Evolutionary conservation across 768 basidiomycete genomes (phyloP).

Genomic region (Hortiboletus campestris): DNA sequence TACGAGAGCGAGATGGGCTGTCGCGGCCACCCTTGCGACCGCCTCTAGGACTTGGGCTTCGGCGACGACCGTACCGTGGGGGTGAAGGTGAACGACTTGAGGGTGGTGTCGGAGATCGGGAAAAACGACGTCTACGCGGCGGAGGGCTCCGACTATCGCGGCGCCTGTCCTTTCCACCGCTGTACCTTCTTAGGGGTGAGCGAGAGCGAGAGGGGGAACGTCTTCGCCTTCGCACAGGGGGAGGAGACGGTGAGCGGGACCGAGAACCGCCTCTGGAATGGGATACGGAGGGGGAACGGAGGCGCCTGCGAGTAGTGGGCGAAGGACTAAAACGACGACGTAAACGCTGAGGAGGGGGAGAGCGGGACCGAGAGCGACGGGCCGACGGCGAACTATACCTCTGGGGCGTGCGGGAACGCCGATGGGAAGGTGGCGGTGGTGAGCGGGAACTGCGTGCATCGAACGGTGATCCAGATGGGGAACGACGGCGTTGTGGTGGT

Average conservation of each 20-base stretch:
- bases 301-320: constrained; percentile 25
- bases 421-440: constrained; percentile 31
- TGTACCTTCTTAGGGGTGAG: constrained; percentile 28
- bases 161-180: constrained; percentile 18
- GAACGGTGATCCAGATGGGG: constrained; percentile 36
- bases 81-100: constrained; percentile 41
- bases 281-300: constrained; percentile 32
- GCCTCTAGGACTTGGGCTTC: constrained; percentile 41
- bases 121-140: constrained; percentile 39
- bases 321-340: constrained; percentile 30
- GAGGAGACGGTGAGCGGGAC: constrained; percentile 44
- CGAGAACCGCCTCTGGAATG: constrained; percentile 38
- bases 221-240: constrained; percentile 39
- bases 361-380: constrained; percentile 37
- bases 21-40: constrained; percentile 26
- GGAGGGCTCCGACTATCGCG: constrained; percentile 35
- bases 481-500: constrained; percentile 49
- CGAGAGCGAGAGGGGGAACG: constrained; percentile 32
- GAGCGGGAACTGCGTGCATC: constrained; percentile 41
- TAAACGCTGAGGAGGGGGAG: constrained; percentile 23
- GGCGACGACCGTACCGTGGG: constrained; percentile 41
- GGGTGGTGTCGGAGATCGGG: constrained; percentile 49
- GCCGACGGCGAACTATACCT: constrained; percentile 36
- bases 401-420: constrained; percentile 38
- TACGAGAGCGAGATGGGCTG: constrained; percentile 37